A percentile compares a stretch with the other conserved stretches of the same genome.
Conservation (phyloP, 1,139 yeast species). For the Spathaspora sp. region DNA sequence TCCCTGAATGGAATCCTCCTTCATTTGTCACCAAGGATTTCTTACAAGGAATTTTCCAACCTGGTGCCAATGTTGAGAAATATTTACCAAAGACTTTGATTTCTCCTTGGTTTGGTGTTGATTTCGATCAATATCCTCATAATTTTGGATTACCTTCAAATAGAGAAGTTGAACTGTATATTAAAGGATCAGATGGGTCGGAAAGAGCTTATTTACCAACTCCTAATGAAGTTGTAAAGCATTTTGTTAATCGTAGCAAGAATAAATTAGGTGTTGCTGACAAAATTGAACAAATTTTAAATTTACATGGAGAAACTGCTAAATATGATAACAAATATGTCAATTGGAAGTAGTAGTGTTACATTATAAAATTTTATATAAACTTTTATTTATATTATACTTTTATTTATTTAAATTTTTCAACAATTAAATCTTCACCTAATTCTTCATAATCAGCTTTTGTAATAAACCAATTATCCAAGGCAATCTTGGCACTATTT, state of each 20-base stretch:
- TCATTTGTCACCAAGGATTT: conserved; percentile 21
- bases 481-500: conserved; percentile 43
- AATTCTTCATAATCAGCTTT: conserved; percentile 59
- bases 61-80: conserved; percentile 29
- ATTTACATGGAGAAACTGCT: conserved; percentile 60
- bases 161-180: conserved; percentile 53
- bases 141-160: conserved; percentile 80
- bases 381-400: not conserved
- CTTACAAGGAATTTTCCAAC: conserved; percentile 20
- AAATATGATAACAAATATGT: conserved; percentile 56
- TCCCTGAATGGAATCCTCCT: conserved; percentile 50
- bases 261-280: conserved; percentile 62
- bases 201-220: conserved; percentile 68
- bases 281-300: conserved; percentile 56
- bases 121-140: conserved; percentile 68
- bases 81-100: conserved; percentile 38
- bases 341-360: conserved; percentile 50
- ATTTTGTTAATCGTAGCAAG: conserved; percentile 52
- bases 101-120: conserved; percentile 46
- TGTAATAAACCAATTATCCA: conserved; percentile 55
- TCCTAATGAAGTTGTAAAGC: conserved; percentile 59
- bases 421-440: conserved; percentile 57
- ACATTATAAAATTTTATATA: not conserved
- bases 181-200: conserved; percentile 64
- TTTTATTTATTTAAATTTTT: conserved; percentile 43